A percentile compares a stretch with the other conserved stretches of the same genome.
Conservation (phyloP, 192 early-diverging fungal species). For the Umbelopsis vinacea region DNA sequence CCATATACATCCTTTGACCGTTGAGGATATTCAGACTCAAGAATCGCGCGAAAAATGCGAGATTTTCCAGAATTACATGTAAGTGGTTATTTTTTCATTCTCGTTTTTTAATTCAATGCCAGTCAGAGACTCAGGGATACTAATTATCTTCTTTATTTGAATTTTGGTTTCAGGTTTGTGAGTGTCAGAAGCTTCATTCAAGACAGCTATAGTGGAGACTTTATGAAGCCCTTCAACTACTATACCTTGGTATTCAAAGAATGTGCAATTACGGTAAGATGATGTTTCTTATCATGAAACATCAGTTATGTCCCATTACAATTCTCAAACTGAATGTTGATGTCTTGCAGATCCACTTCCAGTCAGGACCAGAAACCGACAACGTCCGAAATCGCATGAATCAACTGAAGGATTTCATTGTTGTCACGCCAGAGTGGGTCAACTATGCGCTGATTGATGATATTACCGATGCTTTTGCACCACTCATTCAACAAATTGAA, state of each 20-base stretch:
- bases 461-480: conserved; percentile 79
- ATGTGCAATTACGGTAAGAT: conserved; percentile 53
- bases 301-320: background rate
- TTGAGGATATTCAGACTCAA: conserved; percentile 85
- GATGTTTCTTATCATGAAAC: background rate
- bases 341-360: conserved; percentile 66
- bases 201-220: conserved; percentile 32
- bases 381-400: conserved; percentile 76
- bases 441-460: conserved; percentile 78
- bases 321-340: background rate
- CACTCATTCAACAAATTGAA: conserved; percentile 75
- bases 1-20: conserved; percentile 86
- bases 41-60: conserved; percentile 91
- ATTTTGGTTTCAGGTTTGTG: conserved; percentile 3
- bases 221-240: conserved; percentile 47
- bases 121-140: too few relatives aligned
- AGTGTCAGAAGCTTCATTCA: conserved; percentile 18
- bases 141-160: conserved; percentile 56
- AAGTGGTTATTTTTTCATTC: conserved; percentile 54
- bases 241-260: conserved; percentile 54
- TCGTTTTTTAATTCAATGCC: too few relatives aligned
- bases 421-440: conserved; percentile 67
- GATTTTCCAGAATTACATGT: conserved; percentile 87
- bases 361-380: conserved; percentile 58
- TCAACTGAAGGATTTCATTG: conserved; percentile 67